Conservation (phyloP, 2,329 filamentous ascomycete genomes). For the Hymenoscyphus scutula region DNA sequence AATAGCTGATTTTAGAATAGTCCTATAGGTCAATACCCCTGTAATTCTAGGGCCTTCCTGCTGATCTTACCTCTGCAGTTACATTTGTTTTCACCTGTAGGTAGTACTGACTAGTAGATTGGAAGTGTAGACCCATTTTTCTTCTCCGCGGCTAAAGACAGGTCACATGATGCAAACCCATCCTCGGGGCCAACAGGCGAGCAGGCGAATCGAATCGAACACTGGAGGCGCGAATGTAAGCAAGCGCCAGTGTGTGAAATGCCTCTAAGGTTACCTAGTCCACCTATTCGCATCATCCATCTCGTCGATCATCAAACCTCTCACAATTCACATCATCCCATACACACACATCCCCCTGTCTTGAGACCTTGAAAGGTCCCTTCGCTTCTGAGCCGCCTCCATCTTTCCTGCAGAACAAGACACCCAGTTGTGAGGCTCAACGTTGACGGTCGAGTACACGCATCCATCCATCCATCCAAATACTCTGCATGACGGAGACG, state of each 20-base stretch:
- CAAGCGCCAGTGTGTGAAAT: neutral
- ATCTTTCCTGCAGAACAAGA: neutral
- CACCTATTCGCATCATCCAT: neutral
- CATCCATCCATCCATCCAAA: neutral
- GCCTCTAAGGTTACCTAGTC: too few relatives aligned
- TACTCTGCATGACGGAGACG: constrained; percentile 17
- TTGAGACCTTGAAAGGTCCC: neutral
- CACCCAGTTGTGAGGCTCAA: constrained; percentile 7
- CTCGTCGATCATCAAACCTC: neutral
- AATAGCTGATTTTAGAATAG: too few relatives aligned
- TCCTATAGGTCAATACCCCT: too few relatives aligned
- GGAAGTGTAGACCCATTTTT: too few relatives aligned
- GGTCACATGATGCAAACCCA: neutral
- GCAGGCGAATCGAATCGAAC: too few relatives aligned
- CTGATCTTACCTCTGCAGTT: too few relatives aligned
- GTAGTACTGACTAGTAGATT: too few relatives aligned
- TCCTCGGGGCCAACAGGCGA: neutral
- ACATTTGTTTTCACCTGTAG: too few relatives aligned
- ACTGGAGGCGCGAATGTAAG: neutral
- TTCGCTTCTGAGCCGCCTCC: constrained; percentile 2
- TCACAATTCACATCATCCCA: neutral
- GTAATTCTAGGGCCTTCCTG: too few relatives aligned
- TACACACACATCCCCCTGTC: too few relatives aligned
- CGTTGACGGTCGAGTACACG: neutral
- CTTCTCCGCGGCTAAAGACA: too few relatives aligned